Evolutionary conservation across 2,329 filamentous ascomycete genomes (phyloP).

Genomic region (Escovopsis sp.): DNA sequence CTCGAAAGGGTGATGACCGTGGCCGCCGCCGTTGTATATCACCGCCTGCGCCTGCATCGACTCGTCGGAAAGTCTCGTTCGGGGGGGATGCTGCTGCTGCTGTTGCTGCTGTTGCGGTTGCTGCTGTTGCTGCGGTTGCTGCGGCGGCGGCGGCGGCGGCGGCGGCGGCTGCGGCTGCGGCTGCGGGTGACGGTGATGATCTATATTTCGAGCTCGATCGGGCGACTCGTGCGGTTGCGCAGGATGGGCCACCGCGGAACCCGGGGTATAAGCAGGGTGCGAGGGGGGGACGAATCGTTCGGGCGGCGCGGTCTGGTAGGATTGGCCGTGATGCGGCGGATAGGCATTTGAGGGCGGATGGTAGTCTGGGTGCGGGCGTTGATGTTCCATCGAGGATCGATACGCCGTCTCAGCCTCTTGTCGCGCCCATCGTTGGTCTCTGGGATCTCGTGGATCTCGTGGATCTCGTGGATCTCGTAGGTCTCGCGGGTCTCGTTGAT

Average conservation of each 20-base stretch:
- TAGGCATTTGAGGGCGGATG: conserved; percentile 27
- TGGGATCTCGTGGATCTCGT: conserved; percentile 12
- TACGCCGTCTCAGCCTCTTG: conserved; percentile 19
- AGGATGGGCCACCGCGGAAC: conserved; percentile 9
- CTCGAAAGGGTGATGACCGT: conserved; percentile 26
- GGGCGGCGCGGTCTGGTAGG: conserved; percentile 17
- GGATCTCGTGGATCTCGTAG: conserved; percentile 13
- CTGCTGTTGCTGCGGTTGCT: conserved; percentile 16
- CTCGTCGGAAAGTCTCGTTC: conserved; percentile 31
- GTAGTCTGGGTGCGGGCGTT: conserved; percentile 33
- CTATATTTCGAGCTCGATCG: conserved; percentile 33
- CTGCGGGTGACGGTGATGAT: conserved; percentile 21
- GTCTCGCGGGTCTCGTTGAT: conserved; percentile 9
- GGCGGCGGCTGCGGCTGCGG: conserved; percentile 16
- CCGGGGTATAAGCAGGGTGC: conserved; percentile 20
- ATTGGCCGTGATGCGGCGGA: conserved; percentile 15
- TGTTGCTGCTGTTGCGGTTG: conserved; percentile 16
- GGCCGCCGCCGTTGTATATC: conserved; percentile 28
- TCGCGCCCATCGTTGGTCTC: conserved; percentile 21
- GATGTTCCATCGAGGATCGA: conserved; percentile 22
- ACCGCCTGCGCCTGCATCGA: conserved; percentile 33
- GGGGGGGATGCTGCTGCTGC: conserved; percentile 24
- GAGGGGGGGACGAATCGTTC: conserved; percentile 21
- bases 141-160: conserved; percentile 21
- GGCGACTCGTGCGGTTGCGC: conserved; percentile 33